Evolutionary conservation across 176 grass and related monocot genomes (phyloP).

Genomic region (Chloris gayana): DNA sequence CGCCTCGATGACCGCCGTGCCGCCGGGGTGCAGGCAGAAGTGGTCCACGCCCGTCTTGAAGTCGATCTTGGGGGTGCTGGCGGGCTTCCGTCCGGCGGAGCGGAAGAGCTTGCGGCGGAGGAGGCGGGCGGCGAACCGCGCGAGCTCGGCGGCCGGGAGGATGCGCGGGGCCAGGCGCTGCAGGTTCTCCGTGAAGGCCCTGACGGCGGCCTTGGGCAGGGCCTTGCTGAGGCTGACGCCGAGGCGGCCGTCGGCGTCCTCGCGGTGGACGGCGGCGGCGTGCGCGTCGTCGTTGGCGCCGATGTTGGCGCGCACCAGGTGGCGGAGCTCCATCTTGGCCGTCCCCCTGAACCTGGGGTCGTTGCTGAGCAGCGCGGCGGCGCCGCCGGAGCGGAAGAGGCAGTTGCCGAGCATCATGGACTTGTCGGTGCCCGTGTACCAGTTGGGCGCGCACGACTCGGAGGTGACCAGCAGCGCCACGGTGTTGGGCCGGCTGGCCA

Average conservation of each 20-base stretch:
- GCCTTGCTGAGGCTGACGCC: conserved; percentile 87
- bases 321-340: conserved; percentile 77
- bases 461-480: conserved; percentile 67
- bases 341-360: conserved; percentile 44
- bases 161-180: conserved; percentile 61
- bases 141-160: conserved; percentile 61
- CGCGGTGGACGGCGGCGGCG: conserved; percentile 64
- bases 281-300: conserved; percentile 59
- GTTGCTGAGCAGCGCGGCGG: conserved; percentile 76
- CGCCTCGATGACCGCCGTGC: conserved; percentile 77
- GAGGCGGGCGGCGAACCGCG: conserved; percentile 35
- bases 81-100: not conserved
- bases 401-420: conserved; percentile 98
- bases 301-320: conserved; percentile 72
- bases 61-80: conserved; percentile 52
- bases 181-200: conserved; percentile 79
- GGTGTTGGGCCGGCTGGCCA: conserved; percentile 40
- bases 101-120: conserved; percentile 60
- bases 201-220: conserved; percentile 82
- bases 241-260: conserved; percentile 70
- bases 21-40: conserved; percentile 94
- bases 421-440: conserved; percentile 89
- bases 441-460: conserved; percentile 81
- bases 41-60: conserved; percentile 86
- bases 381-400: conserved; percentile 91